Percentiles rank a stretch among this genome's conserved stretches.
These are phyloP conservation scores for Trypanosomatidae sp. DNA, from an alignment of 208 protist genomes.

Conservation along the genomic window DNA sequence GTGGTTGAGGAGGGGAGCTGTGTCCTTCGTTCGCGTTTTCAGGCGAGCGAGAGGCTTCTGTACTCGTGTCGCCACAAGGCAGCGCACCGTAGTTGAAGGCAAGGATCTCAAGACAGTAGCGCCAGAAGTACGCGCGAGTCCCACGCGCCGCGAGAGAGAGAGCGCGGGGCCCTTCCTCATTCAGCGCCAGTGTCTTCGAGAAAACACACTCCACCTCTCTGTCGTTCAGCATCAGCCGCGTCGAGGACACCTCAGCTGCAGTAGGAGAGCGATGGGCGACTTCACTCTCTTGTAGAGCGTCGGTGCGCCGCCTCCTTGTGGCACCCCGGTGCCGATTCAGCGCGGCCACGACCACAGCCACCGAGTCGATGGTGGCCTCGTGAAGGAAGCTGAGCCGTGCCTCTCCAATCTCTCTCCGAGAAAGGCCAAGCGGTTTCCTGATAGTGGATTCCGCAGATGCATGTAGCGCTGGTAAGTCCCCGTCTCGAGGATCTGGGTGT, in stretches of 20 bases:
- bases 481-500: not conserved
- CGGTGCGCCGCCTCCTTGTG: not conserved
- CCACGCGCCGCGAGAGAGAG: not conserved
- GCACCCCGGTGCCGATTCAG: constrained; percentile 21
- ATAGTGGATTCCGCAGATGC: not conserved
- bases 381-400: constrained; percentile 43
- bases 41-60: not conserved
- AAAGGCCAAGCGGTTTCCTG: constrained; percentile 8
- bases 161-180: not conserved
- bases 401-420: constrained; percentile 38
- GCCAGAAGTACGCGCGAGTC: constrained; percentile 31
- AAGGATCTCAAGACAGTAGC: constrained; percentile 38
- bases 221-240: constrained; percentile 35
- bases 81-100: constrained; percentile 36
- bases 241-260: not conserved
- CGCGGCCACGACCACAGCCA: constrained; percentile 21
- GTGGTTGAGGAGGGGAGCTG: not conserved
- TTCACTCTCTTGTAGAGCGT: not conserved
- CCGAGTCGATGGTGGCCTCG: constrained; percentile 23
- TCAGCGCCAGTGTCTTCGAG: constrained; percentile 34
- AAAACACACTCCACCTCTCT: constrained; percentile 56
- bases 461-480: not conserved
- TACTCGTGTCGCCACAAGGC: not conserved
- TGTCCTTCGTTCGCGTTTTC: not conserved
- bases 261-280: not conserved